These are phyloP conservation scores for Lasiodiplodia theobromae DNA, from an alignment of 2,329 filamentous ascomycete species.

Conservation along the genomic window DNA sequence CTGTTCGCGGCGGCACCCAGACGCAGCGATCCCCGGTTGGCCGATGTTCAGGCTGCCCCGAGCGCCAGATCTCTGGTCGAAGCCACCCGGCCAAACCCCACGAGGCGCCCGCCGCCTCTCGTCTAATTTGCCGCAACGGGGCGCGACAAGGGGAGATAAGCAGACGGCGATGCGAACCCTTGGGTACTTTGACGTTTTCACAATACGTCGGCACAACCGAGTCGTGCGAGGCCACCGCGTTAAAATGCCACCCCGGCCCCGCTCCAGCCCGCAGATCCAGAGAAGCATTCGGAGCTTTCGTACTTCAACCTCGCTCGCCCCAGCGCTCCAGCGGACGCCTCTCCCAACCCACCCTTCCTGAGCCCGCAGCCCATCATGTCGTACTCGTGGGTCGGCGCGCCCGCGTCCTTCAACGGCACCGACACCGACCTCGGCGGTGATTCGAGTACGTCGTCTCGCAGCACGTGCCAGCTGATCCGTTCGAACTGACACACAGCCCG, in stretches of 20 bases:
- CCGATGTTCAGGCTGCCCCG: constrained; percentile 9
- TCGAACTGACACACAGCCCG: background rate
- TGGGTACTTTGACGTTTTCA: constrained; percentile 28
- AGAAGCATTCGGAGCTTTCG: background rate
- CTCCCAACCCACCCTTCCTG: background rate
- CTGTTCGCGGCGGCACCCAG: constrained; percentile 16
- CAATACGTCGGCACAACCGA: constrained; percentile 26
- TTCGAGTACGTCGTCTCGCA: constrained; percentile 67
- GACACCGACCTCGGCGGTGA: constrained; percentile 73
- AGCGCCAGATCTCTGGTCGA: constrained; percentile 23
- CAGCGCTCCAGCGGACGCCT: background rate
- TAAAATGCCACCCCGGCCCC: constrained; percentile 27
- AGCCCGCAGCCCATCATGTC: constrained; percentile 49
- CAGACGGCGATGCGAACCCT: constrained; percentile 8
- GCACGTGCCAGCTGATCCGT: constrained; percentile 18
- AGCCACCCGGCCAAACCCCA: constrained; percentile 29
- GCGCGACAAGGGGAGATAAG: constrained; percentile 27
- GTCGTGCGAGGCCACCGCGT: constrained; percentile 20
- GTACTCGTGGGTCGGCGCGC: constrained; percentile 56
- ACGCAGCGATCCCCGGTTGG: constrained; percentile 17
- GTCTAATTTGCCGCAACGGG: constrained; percentile 29
- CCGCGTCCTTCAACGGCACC: constrained; percentile 59
- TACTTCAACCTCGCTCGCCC: constrained; percentile 14
- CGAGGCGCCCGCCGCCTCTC: constrained; percentile 29
- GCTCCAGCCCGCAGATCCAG: constrained; percentile 27